Evolutionary conservation across 768 basidiomycete species (phyloP).

Genomic region (Trametopsis cervina): DNA sequence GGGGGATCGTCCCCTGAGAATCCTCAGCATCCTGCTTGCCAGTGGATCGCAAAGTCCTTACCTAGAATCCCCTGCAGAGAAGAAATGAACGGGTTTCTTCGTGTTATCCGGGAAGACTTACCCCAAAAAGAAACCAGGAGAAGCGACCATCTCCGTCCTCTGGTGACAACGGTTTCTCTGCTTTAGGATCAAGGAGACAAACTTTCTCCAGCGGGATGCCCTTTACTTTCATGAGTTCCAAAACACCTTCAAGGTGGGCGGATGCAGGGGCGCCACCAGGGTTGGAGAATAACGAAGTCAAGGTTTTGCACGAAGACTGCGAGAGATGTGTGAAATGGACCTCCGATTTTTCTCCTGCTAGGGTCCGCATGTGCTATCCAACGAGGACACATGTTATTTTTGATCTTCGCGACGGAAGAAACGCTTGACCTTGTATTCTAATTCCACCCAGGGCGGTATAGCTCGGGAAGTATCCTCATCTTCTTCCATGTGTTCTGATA

Average conservation of each 20-base stretch:
- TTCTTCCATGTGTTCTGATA: conserved; percentile 91
- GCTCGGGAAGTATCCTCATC: conserved; percentile 70
- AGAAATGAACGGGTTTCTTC: background rate
- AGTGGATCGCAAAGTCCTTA: conserved; percentile 17
- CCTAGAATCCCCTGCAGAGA: conserved; percentile 61
- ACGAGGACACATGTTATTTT: no score
- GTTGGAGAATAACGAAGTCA: conserved; percentile 30
- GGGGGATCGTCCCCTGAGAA: conserved; percentile 87
- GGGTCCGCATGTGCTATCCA: conserved; percentile 71
- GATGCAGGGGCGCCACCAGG: conserved; percentile 29
- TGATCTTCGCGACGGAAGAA: background rate
- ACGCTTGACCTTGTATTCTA: conserved; percentile 79
- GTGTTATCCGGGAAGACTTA: conserved; percentile 27
- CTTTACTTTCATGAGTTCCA: conserved; percentile 48
- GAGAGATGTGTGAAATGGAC: conserved; percentile 89
- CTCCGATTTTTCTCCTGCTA: conserved; percentile 57
- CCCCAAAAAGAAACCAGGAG: conserved; percentile 88
- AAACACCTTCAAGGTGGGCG: conserved; percentile 45
- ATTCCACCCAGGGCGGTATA: conserved; percentile 84
- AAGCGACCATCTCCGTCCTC: conserved; percentile 73
- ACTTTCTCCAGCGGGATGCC: conserved; percentile 48
- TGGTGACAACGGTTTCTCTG: conserved; percentile 58
- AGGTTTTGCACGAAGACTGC: conserved; percentile 49
- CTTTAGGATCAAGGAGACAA: conserved; percentile 93
- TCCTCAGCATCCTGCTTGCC: conserved; percentile 1